Evolutionary conservation across 352 stramenopile species (phyloP), one percentile per base, ranked within the genome.

Genomic region (Globisporangium abappressorium): DNA sequence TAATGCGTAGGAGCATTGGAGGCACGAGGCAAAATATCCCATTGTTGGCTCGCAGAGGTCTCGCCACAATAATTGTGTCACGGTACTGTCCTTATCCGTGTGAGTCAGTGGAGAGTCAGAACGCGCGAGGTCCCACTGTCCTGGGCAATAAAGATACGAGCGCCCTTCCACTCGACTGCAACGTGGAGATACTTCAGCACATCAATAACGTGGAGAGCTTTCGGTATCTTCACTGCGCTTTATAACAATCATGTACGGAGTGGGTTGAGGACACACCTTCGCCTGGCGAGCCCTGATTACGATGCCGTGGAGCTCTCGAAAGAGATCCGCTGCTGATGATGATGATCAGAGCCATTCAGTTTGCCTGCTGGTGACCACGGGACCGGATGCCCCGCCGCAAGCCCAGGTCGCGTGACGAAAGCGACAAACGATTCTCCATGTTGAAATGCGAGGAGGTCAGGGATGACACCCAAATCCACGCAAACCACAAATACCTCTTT

Each of bases 41-140:
- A 57, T 22, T 26, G 14, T 36, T 36, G 24, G 9, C 24, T 43
- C 54, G 26, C 20, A 22, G 53, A 58, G 26, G 26, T 57, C 24
- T 57, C 41, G 5, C 41, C 41, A 11, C 41, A 22, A 20, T 11
- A 22, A 22, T 49, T 20, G 15, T n/a, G 41, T 8, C 41, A 30
- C 5, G 15, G 24, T 22, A 33, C 51, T 58, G 33, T 58, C 54
- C 8, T 28, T 28, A 14, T 55, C 22, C 14, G 26, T 12, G 54
- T 59, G 54, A 59, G 54, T 59, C 54, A 59, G 28, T 59, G 8
- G 54, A 59, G 28, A 59, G 54, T 26, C 54, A 41, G 54, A 59
- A 41, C 24, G 14, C 18, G 15, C 18, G 41, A n/a, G 5, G 14
- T 49, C 41, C 41, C 15, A 49, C 41, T 49, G 5, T 49, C 41